phyloP scores from a whole-genome alignment of 2,329 filamentous ascomycete species.

The Epichloe uncinata region DNA sequence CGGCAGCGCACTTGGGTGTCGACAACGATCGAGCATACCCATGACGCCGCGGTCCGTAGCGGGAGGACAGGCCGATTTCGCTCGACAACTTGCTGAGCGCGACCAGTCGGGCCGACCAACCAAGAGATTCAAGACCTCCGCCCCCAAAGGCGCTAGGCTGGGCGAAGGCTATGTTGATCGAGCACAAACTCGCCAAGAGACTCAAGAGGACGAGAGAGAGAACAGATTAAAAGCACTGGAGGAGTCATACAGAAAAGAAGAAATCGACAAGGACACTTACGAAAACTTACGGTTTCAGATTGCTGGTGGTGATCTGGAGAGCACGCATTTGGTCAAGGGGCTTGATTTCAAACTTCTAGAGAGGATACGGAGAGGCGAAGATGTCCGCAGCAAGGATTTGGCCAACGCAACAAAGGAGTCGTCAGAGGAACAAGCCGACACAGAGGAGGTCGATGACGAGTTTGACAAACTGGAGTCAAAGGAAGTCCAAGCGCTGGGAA shows the following conservation, averaged over 20 bases:
- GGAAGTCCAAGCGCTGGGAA: conserved; percentile 40
- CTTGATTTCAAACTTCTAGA: conserved; percentile 73
- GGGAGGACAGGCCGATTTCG: conserved; percentile 53
- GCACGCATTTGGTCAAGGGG: conserved; percentile 83
- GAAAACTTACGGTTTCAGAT: conserved; percentile 63
- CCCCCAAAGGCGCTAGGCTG: conserved; percentile 71
- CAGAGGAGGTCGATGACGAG: conserved; percentile 46
- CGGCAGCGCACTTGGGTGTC: conserved; percentile 54
- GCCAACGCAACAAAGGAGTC: conserved; percentile 14
- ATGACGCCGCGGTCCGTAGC: conserved; percentile 80
- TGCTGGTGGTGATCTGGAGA: conserved; percentile 65
- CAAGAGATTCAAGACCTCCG: conserved; percentile 67
- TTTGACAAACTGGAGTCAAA: conserved; percentile 44
- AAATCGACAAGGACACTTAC: conserved; percentile 72
- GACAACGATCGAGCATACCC: conserved; percentile 67
- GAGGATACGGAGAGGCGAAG: conserved; percentile 53
- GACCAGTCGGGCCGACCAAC: conserved; percentile 39
- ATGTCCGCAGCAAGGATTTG: conserved; percentile 37
- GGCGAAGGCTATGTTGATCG: conserved; percentile 76
- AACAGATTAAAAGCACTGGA: conserved; percentile 66
- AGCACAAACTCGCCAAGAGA: conserved; percentile 47
- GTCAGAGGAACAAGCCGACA: conserved; percentile 13
- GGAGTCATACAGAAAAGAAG: conserved; percentile 65
- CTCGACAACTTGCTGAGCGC: conserved; percentile 69
- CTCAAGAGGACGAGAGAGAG: conserved; percentile 40